phyloP scores from a whole-genome alignment of 2,329 filamentous ascomycete genomes.

The Fusarium redolens region DNA sequence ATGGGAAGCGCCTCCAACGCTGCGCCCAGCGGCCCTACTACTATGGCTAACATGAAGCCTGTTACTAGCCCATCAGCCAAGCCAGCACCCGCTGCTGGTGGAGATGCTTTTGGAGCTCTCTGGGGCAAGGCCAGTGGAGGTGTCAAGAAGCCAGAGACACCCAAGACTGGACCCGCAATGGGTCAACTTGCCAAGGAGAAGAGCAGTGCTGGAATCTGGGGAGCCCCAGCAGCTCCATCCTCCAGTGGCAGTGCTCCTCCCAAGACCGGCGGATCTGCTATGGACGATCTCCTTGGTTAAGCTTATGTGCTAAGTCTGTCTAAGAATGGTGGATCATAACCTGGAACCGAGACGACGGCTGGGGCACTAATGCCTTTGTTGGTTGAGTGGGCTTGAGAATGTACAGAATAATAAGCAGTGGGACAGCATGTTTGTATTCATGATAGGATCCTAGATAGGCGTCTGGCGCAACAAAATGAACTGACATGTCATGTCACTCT shows the following conservation, averaged over 20 bases:
- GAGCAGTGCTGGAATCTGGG: slow-evolving; percentile 94
- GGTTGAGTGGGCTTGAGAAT: slow-evolving; percentile 25
- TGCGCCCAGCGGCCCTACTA: slow-evolving; percentile 51
- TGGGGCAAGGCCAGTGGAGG: slow-evolving; percentile 81
- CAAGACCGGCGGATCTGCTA: slow-evolving; percentile 52
- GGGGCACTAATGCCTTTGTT: slow-evolving; percentile 11
- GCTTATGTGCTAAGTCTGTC: slow-evolving; percentile 1
- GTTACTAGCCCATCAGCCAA: slow-evolving; percentile 62
- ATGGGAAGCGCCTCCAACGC: slow-evolving; percentile 45
- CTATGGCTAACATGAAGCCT: slow-evolving; percentile 61
- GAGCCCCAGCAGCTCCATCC: slow-evolving; percentile 65
- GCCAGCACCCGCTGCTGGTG: slow-evolving; percentile 66
- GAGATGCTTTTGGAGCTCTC: slow-evolving; percentile 90
- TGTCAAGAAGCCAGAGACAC: slow-evolving; percentile 77
- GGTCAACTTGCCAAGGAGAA: slow-evolving; percentile 98
- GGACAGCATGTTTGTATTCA: slow-evolving; percentile 48
- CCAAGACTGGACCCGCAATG: slow-evolving; percentile 77
- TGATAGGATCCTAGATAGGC: slow-evolving; percentile 55
- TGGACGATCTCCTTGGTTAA: slow-evolving; percentile 63
- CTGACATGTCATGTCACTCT: slow-evolving; percentile 45
- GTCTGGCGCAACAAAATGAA: slow-evolving; percentile 57
- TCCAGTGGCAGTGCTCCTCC: slow-evolving; percentile 43
- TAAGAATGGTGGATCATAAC: slow-evolving; percentile 16
- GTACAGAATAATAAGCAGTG: slow-evolving; percentile 40
- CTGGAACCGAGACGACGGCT: slow-evolving; percentile 30